phyloP scores from a whole-genome alignment of 306 rosid genomes.

The Betula pendula region DNA sequence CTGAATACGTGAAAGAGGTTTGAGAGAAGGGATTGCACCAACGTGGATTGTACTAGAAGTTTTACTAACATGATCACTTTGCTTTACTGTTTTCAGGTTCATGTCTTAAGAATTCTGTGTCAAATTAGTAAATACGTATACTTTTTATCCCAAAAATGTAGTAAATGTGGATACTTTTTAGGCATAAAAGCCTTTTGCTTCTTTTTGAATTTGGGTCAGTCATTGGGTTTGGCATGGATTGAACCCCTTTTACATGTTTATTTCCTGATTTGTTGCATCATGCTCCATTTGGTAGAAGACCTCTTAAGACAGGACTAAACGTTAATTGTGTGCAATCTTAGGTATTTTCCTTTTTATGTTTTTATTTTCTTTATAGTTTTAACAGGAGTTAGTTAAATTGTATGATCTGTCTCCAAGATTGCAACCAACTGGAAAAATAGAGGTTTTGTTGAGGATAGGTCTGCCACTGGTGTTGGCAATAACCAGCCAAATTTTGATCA shows the following conservation, averaged over 20 bases:
- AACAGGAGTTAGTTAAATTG: neutral
- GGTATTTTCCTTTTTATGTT: neutral
- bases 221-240: neutral
- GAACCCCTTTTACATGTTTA: neutral
- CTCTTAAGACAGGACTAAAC: neutral
- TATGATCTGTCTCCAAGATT: neutral
- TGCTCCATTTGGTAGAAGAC: neutral
- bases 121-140: neutral
- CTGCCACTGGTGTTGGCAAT: neutral
- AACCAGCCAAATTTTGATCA: neutral
- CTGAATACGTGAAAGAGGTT: neutral
- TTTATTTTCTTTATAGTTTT: neutral
- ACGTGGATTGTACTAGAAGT: neutral
- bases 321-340: neutral
- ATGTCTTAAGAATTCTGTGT: neutral
- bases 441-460: neutral
- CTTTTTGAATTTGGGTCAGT: neutral
- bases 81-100: neutral
- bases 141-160: neutral
- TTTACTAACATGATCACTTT: neutral
- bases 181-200: neutral
- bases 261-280: neutral
- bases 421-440: neutral
- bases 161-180: neutral
- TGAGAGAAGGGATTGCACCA: neutral